Conservation (phyloP, 2,329 filamentous ascomycete genomes). For the Dothistroma pini region DNA sequence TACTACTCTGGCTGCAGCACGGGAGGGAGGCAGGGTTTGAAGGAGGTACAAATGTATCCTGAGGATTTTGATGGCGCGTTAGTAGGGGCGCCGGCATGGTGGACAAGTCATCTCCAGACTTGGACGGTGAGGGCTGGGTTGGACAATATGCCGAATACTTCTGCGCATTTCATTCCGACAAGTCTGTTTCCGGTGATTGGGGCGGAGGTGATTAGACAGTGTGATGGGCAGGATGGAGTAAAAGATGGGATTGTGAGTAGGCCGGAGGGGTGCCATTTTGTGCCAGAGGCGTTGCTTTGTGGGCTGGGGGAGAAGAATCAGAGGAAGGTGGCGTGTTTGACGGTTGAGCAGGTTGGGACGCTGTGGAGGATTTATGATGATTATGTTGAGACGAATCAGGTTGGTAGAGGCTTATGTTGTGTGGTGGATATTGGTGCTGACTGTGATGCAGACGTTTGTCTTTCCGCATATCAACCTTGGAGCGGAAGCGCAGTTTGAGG, state of each 20-base stretch:
- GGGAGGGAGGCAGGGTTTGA: slow-evolving; percentile 57
- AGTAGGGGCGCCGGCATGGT: slow-evolving; percentile 52
- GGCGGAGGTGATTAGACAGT: slow-evolving; percentile 48
- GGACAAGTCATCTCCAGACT: slow-evolving; percentile 47
- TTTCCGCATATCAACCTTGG: slow-evolving; percentile 41
- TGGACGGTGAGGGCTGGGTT: slow-evolving; percentile 46
- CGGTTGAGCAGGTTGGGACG: slow-evolving; percentile 41
- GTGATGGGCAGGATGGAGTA: slow-evolving; percentile 50
- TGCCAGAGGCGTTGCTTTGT: slow-evolving; percentile 43
- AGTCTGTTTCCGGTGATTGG: slow-evolving; percentile 45
- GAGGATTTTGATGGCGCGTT: slow-evolving; percentile 57
- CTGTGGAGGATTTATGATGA: slow-evolving; percentile 43
- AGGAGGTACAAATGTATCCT: slow-evolving; percentile 52
- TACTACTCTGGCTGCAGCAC: slow-evolving; percentile 60
- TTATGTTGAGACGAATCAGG: slow-evolving; percentile 39
- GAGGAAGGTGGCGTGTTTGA: slow-evolving; percentile 41
- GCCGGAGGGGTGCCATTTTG: slow-evolving; percentile 46
- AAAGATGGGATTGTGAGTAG: slow-evolving; percentile 50
- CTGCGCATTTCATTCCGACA: slow-evolving; percentile 44
- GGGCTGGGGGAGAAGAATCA: slow-evolving; percentile 23
- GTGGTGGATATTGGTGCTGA: background rate
- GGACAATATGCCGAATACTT: slow-evolving; percentile 48
- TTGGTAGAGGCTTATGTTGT: slow-evolving; percentile 3
- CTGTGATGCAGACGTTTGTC: slow-evolving; percentile 35
- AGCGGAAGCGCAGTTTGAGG: slow-evolving; percentile 37